A percentile compares a stretch with the other conserved stretches of the same genome.
These are phyloP conservation scores for Dioscorea cayenensis DNA, from an alignment of 116 monocot genomes.

Conservation along the genomic window DNA sequence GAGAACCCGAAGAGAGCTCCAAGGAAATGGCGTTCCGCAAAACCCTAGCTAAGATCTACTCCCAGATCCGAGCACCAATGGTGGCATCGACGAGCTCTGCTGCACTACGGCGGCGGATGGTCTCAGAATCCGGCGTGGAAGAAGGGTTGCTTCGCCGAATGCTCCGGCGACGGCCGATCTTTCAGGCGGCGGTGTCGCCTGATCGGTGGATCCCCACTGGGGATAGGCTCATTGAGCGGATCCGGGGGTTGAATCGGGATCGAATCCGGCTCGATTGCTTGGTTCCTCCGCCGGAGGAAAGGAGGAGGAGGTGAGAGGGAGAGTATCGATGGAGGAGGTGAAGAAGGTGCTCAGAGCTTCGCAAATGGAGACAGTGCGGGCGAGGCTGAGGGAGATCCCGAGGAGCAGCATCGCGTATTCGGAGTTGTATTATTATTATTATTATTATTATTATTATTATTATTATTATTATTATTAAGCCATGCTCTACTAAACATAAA, in stretches of 20 bases:
- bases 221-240: slow-evolving; percentile 24
- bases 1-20: neutral
- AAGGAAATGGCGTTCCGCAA: slow-evolving; percentile 39
- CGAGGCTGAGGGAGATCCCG: slow-evolving; percentile 25
- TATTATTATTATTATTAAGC: too few relatives aligned
- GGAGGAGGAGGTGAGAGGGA: too few relatives aligned
- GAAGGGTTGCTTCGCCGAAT: slow-evolving; percentile 15
- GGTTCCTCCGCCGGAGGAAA: slow-evolving; percentile 22
- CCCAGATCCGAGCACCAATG: slow-evolving; percentile 5
- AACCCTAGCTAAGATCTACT: slow-evolving; percentile 30
- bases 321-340: slow-evolving; percentile 6
- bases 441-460: too few relatives aligned
- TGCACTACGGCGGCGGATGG: neutral
- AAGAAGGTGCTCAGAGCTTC: slow-evolving; percentile 53
- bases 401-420: slow-evolving; percentile 29
- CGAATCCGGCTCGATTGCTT: slow-evolving; percentile 38
- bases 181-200: slow-evolving; percentile 24
- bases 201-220: slow-evolving; percentile 31
- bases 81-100: neutral
- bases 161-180: slow-evolving; percentile 26
- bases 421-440: too few relatives aligned
- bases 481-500: too few relatives aligned
- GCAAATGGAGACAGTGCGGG: slow-evolving; percentile 48
- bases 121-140: slow-evolving; percentile 7
- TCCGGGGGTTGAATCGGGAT: slow-evolving; percentile 19